Percentiles rank a stretch among this genome's conserved stretches.
These are phyloP conservation scores for Sambucus nigra DNA, from an alignment of 129 eudicot genomes.

Conservation along the genomic window DNA sequence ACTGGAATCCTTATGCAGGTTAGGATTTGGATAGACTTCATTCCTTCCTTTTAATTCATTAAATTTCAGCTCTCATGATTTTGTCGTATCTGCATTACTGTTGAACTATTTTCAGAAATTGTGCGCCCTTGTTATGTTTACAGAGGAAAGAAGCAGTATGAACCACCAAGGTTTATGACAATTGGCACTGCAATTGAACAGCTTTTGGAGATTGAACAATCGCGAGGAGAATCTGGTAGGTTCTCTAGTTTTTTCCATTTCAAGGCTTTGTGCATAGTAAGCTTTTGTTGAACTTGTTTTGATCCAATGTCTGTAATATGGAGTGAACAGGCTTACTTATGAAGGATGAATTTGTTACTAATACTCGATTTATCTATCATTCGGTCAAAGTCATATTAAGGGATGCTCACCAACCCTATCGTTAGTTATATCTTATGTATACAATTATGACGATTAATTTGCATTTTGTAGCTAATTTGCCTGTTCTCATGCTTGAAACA, in stretches of 20 bases:
- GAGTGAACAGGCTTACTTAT: too few relatives aligned
- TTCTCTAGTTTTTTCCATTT: not conserved
- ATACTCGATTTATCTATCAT: too few relatives aligned
- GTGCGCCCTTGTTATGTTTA: not conserved
- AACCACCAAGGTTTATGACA: constrained; percentile 88
- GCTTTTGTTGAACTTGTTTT: too few relatives aligned
- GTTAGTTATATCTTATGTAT: too few relatives aligned
- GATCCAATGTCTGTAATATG: too few relatives aligned
- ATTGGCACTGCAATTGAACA: constrained; percentile 81
- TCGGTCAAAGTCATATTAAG: too few relatives aligned
- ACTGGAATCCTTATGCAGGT: constrained; percentile 89
- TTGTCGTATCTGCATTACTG: not conserved
- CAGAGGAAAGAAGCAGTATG: constrained; percentile 84
- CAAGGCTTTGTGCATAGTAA: too few relatives aligned
- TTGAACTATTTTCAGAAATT: not conserved
- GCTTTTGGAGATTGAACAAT: constrained; percentile 75
- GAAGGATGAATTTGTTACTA: too few relatives aligned
- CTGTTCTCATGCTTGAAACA: too few relatives aligned
- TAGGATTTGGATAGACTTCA: constrained; percentile 10
- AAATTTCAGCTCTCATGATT: not conserved
- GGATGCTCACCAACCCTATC: too few relatives aligned
- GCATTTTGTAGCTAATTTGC: too few relatives aligned
- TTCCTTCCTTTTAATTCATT: not conserved
- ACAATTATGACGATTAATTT: too few relatives aligned
- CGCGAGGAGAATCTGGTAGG: constrained; percentile 53